Evolutionary conservation across 2,329 filamentous ascomycete species (phyloP), one percentile per base, ranked within the genome.

Genomic region (Clonostachys chloroleuca): DNA sequence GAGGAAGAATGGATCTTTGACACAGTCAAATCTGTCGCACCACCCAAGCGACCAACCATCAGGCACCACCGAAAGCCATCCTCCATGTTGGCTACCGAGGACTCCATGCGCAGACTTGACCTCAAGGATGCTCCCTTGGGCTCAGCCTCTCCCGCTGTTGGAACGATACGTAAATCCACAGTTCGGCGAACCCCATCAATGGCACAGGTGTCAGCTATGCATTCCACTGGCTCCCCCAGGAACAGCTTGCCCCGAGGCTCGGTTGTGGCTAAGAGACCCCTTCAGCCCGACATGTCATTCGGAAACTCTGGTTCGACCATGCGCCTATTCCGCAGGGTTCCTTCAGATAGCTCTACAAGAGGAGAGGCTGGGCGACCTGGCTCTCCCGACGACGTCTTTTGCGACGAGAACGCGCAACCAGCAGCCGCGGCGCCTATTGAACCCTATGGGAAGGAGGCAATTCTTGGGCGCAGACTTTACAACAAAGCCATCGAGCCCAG

Each of bases 1-100:
- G 77, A 88, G 14, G 90, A 96, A 53, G 92, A 89, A 53, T 97
- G 92, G 92, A 86, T 95, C 3, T 97, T 97, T 62, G 92, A 96
- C 60, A 97, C 92, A 0, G 84, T 97, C 60, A 94, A 89, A 65
- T 89, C 87, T 0, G 73, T 85, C 34, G 77, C 57, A 2, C 64
- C 62, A 5, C 75, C 81, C 5, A 80, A 80, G 56, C 81, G 77
- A 37, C 67, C 72, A 13, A 72, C 71, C 0, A 68, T 75, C 46
- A 78, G 72, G 58, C 58, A 49, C 12, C 67, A 49, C 43, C 72
- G 80, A 46, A 80, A 81, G 49, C 72, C 79, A 5, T 83, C 80
- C 1, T 75, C 78, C 6, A 74, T 81, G 36, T 74, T 78, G 51
- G 66, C 72, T 37, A 74, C 75, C n/a, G 81, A 86, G 52, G 81